These are phyloP conservation scores for Beauveria asiatica DNA, from an alignment of 2,329 filamentous ascomycete species.

Conservation along the genomic window DNA sequence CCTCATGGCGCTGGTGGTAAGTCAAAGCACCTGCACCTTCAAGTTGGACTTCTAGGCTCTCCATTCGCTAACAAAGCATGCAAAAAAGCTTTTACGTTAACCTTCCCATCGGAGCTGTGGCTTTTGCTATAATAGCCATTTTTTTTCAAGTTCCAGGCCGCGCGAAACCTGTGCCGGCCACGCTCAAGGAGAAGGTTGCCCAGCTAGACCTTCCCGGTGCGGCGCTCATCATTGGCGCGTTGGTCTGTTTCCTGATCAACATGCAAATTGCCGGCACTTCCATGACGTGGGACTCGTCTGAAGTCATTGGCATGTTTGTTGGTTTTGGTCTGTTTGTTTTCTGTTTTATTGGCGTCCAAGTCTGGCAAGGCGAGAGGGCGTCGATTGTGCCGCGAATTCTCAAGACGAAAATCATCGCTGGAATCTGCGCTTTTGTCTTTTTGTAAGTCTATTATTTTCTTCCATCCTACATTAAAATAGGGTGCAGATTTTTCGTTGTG, in stretches of 20 bases:
- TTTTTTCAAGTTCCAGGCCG: constrained; percentile 27
- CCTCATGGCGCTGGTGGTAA: constrained; percentile 6
- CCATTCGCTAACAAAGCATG: too few species aligned
- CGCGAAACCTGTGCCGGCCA: constrained; percentile 22
- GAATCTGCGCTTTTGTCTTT: neutral
- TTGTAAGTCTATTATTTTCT: too few species aligned
- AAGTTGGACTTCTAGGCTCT: too few species aligned
- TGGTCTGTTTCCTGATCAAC: constrained; percentile 31
- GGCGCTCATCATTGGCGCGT: constrained; percentile 29
- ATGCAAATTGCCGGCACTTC: constrained; percentile 32
- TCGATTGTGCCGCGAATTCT: constrained; percentile 27
- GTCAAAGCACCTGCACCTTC: too few species aligned
- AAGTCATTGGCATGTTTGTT: constrained; percentile 28
- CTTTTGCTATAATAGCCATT: constrained; percentile 16
- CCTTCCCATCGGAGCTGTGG: constrained; percentile 14
- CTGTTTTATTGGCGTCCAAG: constrained; percentile 25
- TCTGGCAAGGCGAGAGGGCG: constrained; percentile 27
- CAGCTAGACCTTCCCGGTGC: constrained; percentile 21
- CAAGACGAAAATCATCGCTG: constrained; percentile 13
- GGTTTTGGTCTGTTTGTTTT: constrained; percentile 19
- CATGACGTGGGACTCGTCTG: constrained; percentile 26
- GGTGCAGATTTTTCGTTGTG: too few species aligned
- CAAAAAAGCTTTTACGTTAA: constrained; percentile 18
- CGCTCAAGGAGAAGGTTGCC: constrained; percentile 28
- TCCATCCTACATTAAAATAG: too few species aligned